Base-by-base conservation (phyloP, 1,139 yeast species). In the Yarrowia galli region DNA sequence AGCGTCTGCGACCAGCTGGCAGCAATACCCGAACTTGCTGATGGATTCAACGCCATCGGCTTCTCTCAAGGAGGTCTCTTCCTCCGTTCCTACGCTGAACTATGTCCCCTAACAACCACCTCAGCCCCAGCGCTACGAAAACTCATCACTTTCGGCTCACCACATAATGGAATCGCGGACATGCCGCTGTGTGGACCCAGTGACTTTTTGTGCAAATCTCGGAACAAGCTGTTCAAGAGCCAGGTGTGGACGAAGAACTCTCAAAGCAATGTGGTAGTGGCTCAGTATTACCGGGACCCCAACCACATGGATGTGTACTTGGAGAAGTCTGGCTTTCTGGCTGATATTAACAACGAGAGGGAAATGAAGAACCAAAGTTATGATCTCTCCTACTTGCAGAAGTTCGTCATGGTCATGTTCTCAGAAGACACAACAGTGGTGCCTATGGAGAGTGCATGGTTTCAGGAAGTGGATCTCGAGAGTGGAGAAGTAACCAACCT, bases 51-150 rank as follows among this genome's bases (percentile, higher is more conserved):
- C 74, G 91, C 88, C 6, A 82, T 91, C 63, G 97, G 97, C 3
- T 88, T 89, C 73, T 89, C 96, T 0, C 97, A 91, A 74, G 97
- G 97, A 43, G 96, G 97, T 0, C 76, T 91, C 16, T 87, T 91
- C 70, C 77, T 89, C 20, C 77, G 97, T 64, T 89, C 88, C 2
- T 82, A 89, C 60, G 81, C 85, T 40, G 89, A 91, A 74, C 76
- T 84, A 48, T 88, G 92, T 73, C 79, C 80, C 67, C 13, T 10
- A 3, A 15, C 36, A 1, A 40, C 38, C 48, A 9, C 60, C 35
- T 48, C 67, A 25, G 65, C 74, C 32, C 78, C 88, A 1, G 79
- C 82, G 2, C 80, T 89, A 2, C 76, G 83, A 68, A 86, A 82
- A 65, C 78, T 91, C 65, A 80, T 90, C 18, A 88, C 96, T 0